Percentiles rank a stretch among this genome's conserved stretches.
Conservation (phyloP, 208 protist genomes). For the Vickermania spadyakhi region DNA sequence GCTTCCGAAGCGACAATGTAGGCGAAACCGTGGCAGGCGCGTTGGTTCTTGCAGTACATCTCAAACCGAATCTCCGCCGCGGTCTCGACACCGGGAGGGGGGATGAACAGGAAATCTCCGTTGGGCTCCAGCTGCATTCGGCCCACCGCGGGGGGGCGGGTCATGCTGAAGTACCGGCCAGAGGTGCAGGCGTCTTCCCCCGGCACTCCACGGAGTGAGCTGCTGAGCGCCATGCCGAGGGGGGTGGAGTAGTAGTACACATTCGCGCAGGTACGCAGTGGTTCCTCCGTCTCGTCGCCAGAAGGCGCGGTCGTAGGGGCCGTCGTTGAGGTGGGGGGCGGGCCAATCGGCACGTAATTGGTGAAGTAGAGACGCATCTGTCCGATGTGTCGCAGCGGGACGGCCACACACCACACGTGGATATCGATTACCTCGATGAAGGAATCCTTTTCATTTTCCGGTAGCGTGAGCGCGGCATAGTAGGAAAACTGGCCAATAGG, state of each 20-base stretch:
- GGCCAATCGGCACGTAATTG: slow-evolving; percentile 25
- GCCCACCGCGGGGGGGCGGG: slow-evolving; percentile 24
- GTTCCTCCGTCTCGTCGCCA: background rate
- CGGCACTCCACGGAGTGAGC: slow-evolving; percentile 43
- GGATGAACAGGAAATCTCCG: slow-evolving; percentile 66
- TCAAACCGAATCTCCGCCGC: slow-evolving; percentile 49
- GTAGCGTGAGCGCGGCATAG: slow-evolving; percentile 33
- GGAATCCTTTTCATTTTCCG: slow-evolving; percentile 7
- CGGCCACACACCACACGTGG: slow-evolving; percentile 44
- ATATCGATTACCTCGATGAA: slow-evolving; percentile 32
- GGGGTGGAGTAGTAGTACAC: slow-evolving; percentile 69
- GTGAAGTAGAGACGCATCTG: slow-evolving; percentile 38
- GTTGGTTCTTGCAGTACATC: slow-evolving; percentile 55
- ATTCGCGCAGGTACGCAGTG: slow-evolving; percentile 45
- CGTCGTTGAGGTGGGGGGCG: slow-evolving; percentile 9
- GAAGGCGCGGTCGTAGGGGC: background rate
- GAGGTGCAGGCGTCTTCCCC: slow-evolving; percentile 48
- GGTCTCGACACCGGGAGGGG: slow-evolving; percentile 19
- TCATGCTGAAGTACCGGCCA: slow-evolving; percentile 68
- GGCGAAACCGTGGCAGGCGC: slow-evolving; percentile 50
- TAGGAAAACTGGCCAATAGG: slow-evolving; percentile 64
- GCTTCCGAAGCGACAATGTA: slow-evolving; percentile 51
- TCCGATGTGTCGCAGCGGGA: slow-evolving; percentile 49
- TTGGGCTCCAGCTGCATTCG: slow-evolving; percentile 30
- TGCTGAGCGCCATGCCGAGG: slow-evolving; percentile 34